phyloP scores from a whole-genome alignment of 495 filamentous ascomycete species.

The Clavariopsis aquatica region DNA sequence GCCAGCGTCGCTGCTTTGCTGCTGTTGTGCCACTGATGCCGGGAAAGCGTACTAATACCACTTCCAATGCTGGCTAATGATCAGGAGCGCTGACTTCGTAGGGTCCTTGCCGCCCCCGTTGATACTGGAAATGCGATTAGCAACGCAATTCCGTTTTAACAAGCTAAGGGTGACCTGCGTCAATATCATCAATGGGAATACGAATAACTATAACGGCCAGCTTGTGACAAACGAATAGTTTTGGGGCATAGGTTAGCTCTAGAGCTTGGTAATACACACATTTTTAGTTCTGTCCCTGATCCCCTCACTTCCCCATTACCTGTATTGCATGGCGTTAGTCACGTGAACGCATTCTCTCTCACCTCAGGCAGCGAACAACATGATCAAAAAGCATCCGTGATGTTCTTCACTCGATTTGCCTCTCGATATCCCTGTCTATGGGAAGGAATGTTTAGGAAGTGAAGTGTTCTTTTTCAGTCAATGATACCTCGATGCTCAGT shows the following conservation, averaged over 20 bases:
- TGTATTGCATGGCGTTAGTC: constrained; percentile 2
- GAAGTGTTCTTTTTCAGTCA: not conserved
- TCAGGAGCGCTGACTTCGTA: constrained; percentile 32
- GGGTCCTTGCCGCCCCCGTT: constrained; percentile 57
- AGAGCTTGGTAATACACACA: constrained; percentile 13
- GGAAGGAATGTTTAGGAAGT: not conserved
- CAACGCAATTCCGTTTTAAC: constrained; percentile 58
- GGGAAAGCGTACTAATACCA: constrained; percentile 56
- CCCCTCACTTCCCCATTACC: not conserved
- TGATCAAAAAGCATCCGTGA: not conserved
- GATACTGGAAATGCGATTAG: constrained; percentile 57
- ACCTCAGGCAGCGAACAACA: not conserved
- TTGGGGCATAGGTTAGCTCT: not conserved
- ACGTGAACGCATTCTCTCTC: constrained; percentile 8
- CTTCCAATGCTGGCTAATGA: not conserved
- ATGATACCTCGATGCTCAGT: too few relatives aligned
- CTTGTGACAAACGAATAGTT: not conserved
- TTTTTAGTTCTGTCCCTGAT: not conserved
- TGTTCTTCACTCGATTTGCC: too few relatives aligned
- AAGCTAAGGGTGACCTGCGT: not conserved
- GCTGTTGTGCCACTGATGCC: constrained; percentile 58
- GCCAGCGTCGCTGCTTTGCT: constrained; percentile 61
- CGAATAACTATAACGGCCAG: not conserved
- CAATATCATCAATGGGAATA: too few relatives aligned
- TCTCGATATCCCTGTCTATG: too few relatives aligned